Evolutionary conservation across 768 basidiomycete species (phyloP), one percentile per base, ranked within the genome.

Genomic region (Daedaleopsis nitida): DNA sequence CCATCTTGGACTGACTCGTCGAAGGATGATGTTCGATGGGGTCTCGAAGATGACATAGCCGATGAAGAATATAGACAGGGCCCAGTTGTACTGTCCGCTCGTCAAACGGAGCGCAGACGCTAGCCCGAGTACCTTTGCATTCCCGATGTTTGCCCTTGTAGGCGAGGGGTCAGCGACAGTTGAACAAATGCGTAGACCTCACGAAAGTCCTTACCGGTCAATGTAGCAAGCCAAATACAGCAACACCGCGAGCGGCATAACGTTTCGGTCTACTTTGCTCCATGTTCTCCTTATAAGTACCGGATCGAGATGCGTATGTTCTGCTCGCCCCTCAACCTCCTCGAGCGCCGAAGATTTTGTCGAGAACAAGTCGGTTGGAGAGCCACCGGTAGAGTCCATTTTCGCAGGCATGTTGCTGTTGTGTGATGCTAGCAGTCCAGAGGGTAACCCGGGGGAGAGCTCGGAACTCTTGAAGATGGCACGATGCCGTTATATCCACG

Each of bases 11-110:
- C 70, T 68, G 23, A 74, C 57, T 13, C 68, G 66, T 64, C 76
- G 77, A 27, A 78, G 66, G 39, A 77, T 59, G 54, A 74, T 70
- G 52, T 80, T 78, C 13, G 75, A 75, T 0, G 79, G 79, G 3
- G 74, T 72, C 64, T 81, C 79, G 66, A 77, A 76, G 7, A 75
- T 53, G 13, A 76, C 79, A 62, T 81, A 81, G 13, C 75, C 74
- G 37, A 77, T 66, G 60, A 76, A 72, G 67, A 77, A 77, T 23
- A 77, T 73, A 58, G 75, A 77, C n/a, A 78, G 69, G n/a, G 76
- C 76, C 54, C 74, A 73, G 57, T 74, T 76, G 67, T 77, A 77
- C 61, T 77, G 72, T 45, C 67, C 65, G 37, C 57, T 55, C 14
- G 73, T 72, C 23, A 75, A 59, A 17, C 66, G 39, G 5, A 74